Evolutionary conservation across 257 asterid species (phyloP).

Genomic region (Solanum ahanhuiri): DNA sequence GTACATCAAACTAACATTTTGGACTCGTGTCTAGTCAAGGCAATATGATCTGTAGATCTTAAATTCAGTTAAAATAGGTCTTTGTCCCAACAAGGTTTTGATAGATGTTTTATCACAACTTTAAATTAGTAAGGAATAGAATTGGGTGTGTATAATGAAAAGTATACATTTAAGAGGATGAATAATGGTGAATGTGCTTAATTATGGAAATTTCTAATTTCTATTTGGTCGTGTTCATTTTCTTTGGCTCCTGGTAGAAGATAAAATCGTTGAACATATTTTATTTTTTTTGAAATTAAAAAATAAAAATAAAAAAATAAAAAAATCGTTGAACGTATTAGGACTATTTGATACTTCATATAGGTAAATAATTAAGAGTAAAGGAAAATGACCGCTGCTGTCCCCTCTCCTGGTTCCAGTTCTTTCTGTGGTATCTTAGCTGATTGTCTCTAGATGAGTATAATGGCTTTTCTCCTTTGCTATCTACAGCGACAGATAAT

Average conservation of each 20-base stretch:
- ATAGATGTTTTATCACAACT: background rate
- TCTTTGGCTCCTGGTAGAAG: background rate
- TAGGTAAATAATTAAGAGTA: background rate
- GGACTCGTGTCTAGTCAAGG: background rate
- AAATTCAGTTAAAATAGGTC: background rate
- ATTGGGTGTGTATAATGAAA: background rate
- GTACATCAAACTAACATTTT: background rate
- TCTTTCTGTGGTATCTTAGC: background rate
- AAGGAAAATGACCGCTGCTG: background rate
- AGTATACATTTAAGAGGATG: background rate
- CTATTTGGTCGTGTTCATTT: background rate
- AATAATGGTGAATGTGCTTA: background rate
- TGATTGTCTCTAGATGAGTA: background rate
- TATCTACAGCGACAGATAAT: slow-evolving; percentile 31
- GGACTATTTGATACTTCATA: background rate
- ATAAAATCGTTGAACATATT: background rate
- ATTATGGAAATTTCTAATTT: background rate
- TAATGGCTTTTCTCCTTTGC: background rate
- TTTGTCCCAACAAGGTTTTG: background rate
- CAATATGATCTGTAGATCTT: background rate
- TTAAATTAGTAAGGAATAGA: background rate
- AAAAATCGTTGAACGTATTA: background rate
- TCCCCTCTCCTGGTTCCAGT: background rate
- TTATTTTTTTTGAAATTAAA: too few species aligned
- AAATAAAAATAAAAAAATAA: too few species aligned